Conservation (phyloP, 768 basidiomycete species). For the Lepiota brunneoincarnata region DNA sequence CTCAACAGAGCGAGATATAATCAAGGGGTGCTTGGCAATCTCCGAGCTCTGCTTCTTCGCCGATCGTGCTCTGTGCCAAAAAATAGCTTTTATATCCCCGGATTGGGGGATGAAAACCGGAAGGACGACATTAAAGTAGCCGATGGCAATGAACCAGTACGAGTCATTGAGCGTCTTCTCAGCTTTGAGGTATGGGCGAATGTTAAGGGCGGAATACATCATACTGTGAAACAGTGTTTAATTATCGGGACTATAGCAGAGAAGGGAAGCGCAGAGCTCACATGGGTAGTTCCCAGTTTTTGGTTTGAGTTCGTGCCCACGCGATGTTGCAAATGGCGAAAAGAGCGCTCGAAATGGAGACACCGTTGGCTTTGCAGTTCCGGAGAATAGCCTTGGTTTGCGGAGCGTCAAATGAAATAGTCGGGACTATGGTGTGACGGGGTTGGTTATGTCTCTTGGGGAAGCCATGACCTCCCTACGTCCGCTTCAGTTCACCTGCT, state of each 20-base stretch:
- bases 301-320: slow-evolving; percentile 54
- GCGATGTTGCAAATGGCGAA: slow-evolving; percentile 77
- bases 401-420: slow-evolving; percentile 51
- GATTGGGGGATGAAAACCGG: slow-evolving; percentile 64
- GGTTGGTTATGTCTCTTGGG: slow-evolving; percentile 41
- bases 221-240: slow-evolving; percentile 41
- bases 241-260: not conserved
- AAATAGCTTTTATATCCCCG: slow-evolving; percentile 38
- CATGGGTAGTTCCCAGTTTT: slow-evolving; percentile 50
- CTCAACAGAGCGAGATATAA: slow-evolving; percentile 55
- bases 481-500: not conserved
- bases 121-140: slow-evolving; percentile 80
- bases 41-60: slow-evolving; percentile 67
- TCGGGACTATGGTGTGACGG: slow-evolving; percentile 69
- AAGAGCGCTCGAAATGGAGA: slow-evolving; percentile 72
- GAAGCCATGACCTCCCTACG: slow-evolving; percentile 76
- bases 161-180: slow-evolving; percentile 49
- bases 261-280: slow-evolving; percentile 24
- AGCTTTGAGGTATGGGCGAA: slow-evolving; percentile 56
- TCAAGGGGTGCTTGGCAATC: slow-evolving; percentile 63
- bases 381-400: slow-evolving; percentile 63
- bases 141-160: slow-evolving; percentile 81
- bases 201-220: slow-evolving; percentile 86
- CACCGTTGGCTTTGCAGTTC: slow-evolving; percentile 67
- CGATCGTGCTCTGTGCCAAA: slow-evolving; percentile 73